These are phyloP conservation scores for Metschnikowia koreensis DNA, from an alignment of 805 yeast genomes.

Conservation along the genomic window DNA sequence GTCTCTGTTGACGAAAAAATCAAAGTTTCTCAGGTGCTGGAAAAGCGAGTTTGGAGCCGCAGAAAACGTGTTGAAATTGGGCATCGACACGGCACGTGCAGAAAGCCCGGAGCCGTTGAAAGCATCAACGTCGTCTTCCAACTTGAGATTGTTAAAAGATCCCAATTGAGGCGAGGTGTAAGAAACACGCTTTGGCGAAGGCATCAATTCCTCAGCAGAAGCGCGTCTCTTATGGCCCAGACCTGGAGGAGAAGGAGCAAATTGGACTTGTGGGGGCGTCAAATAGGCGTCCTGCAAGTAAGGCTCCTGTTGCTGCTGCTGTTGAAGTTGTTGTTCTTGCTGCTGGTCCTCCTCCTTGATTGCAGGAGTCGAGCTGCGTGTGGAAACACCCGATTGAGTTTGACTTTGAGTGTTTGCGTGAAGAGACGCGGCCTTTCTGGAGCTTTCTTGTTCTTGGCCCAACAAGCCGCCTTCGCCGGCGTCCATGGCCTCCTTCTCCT, in stretches of 20 bases:
- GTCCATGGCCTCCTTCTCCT: constrained; percentile 13
- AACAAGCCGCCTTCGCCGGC: background rate
- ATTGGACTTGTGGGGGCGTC: constrained; percentile 4
- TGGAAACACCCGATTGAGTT: background rate
- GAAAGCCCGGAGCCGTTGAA: background rate
- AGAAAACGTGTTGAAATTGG: constrained; percentile 16
- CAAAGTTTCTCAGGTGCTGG: constrained; percentile 10
- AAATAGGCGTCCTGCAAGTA: constrained; percentile 5
- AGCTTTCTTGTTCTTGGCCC: too few species aligned
- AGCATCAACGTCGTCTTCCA: constrained; percentile 8
- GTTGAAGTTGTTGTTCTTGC: too few species aligned
- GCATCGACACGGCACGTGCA: constrained; percentile 20
- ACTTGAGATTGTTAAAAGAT: constrained; percentile 6
- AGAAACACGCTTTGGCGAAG: constrained; percentile 11
- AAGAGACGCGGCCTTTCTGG: background rate
- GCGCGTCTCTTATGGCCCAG: constrained; percentile 9
- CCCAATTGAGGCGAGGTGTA: constrained; percentile 7
- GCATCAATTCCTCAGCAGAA: constrained; percentile 9
- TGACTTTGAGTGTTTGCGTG: background rate
- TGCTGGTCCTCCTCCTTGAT: constrained; percentile 4
- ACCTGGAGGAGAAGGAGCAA: background rate
- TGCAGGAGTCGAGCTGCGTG: constrained; percentile 1
- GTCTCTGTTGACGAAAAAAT: constrained; percentile 3
- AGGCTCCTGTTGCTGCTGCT: background rate
- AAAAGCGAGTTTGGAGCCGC: constrained; percentile 9